Evolutionary conservation across 75 land plant genomes (phyloP), one percentile per base, ranked within the genome.

Genomic region (Isoetes taiwanensis): DNA sequence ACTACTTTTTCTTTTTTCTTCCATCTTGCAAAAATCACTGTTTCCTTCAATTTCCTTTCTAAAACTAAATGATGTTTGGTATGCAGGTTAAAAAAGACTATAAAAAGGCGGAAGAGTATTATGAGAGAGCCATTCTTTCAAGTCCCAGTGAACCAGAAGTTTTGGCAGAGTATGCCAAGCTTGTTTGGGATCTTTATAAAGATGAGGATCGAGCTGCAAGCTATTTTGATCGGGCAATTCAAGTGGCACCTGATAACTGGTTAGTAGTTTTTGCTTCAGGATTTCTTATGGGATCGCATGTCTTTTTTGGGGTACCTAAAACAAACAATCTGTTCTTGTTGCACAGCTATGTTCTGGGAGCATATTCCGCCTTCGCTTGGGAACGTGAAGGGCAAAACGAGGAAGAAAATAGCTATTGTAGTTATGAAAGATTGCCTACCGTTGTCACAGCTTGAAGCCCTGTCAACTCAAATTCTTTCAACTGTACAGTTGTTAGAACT

Each of bases 101-200:
- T 20, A 65, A 0, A 34, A 73, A 32, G 52, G 85, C 86, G 16
- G 88, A 81, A 33, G 85, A 78, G 71, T 78, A 43, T 43, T 84
- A 81, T 64, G 76, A 74, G 39, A 72, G 88, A 63, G 88, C 88
- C 24, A 72, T 84, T 3, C 35, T 84, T 32, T 85, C 81, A 39
- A 78, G 58, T 50, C 89, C 86, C 0, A 68, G 68, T 0, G 89
- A 85, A 53, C 86, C 80, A 20, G 82, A 82, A 56, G 65, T 85
- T 30, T 50, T 81, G 26, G 56, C 74, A 1, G 48, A 72, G 34
- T 85, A 85, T 61, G 89, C 82, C n/a, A 67, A 64, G 54, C 55
- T 85, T 33, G 54, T 78, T 1, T 85, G 89, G 89, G 79, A 82
- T 42, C 27, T 43, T 5, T 58, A 70, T 2, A 70, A 72, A 32